A percentile compares a stretch with the other conserved stretches of the same genome.
These are phyloP conservation scores for Talaromyces borbonicus DNA, from an alignment of 495 filamentous ascomycete species.

Conservation along the genomic window DNA sequence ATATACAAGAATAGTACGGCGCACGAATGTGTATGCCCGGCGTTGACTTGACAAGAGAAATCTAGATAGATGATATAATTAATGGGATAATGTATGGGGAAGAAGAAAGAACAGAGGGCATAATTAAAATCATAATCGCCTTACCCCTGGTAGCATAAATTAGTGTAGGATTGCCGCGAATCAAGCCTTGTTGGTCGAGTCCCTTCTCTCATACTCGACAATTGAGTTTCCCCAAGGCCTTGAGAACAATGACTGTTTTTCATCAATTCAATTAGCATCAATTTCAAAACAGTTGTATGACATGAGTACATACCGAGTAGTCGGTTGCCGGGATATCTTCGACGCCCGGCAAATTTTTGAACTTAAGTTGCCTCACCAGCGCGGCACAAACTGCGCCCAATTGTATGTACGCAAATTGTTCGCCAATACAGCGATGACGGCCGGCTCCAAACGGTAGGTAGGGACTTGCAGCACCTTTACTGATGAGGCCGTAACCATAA, in stretches of 20 bases:
- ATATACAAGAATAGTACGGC: conserved; percentile 3
- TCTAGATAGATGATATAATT: not conserved
- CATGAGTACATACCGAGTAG: conserved; percentile 53
- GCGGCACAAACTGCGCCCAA: conserved; percentile 75
- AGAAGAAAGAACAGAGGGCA: not conserved
- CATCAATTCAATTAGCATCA: not conserved
- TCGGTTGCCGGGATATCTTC: conserved; percentile 70
- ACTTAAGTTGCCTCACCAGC: conserved; percentile 64
- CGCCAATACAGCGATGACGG: conserved; percentile 89
- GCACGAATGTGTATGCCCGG: not conserved
- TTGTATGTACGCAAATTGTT: conserved; percentile 94
- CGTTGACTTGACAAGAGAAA: no score
- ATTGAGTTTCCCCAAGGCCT: conserved; percentile 35
- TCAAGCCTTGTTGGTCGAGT: conserved; percentile 5
- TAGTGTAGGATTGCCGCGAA: no score
- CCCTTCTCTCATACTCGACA: conserved; percentile 29
- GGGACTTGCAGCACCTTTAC: conserved; percentile 75
- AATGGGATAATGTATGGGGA: not conserved
- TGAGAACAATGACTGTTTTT: conserved; percentile 44
- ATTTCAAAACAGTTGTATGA: not conserved
- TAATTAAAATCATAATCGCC: conserved; percentile 10
- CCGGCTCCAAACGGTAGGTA: conserved; percentile 95
- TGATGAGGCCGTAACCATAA: conserved; percentile 89
- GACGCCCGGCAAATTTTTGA: conserved; percentile 60
- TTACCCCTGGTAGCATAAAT: conserved; percentile 1